These are phyloP conservation scores for Cucumis cinereus DNA, from an alignment of 306 rosid genomes.

Conservation along the genomic window DNA sequence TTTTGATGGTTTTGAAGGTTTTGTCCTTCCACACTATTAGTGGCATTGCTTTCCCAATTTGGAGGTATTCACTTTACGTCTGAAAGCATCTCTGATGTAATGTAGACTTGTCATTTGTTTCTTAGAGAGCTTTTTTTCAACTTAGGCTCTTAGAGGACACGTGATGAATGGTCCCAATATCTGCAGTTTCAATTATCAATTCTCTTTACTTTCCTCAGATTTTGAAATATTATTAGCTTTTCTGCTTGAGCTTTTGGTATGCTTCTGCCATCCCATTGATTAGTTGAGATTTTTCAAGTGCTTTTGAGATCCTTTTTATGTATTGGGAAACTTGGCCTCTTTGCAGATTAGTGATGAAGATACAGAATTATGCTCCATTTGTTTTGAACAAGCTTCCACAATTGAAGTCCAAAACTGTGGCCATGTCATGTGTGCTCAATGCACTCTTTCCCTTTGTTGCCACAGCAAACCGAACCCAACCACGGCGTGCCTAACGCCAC, in stretches of 20 bases:
- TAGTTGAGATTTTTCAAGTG: not conserved
- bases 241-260: not conserved
- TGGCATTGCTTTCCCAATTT: conserved; percentile 9
- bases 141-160: not conserved
- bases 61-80: conserved; percentile 8
- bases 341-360: conserved; percentile 84
- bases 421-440: conserved; percentile 95
- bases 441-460: conserved; percentile 88
- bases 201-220: not conserved
- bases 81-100: conserved; percentile 7
- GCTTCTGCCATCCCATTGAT: not conserved
- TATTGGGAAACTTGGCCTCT: not conserved
- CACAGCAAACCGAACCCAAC: conserved; percentile 78
- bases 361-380: conserved; percentile 74
- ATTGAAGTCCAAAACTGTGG: conserved; percentile 82
- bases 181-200: conserved; percentile 1
- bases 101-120: conserved; percentile 3
- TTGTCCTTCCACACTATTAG: not conserved
- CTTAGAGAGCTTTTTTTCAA: conserved; percentile 5
- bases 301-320: not conserved
- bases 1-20: not conserved
- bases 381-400: conserved; percentile 85
- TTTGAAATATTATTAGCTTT: not conserved
- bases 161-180: conserved; percentile 9
- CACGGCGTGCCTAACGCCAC: conserved; percentile 51